Evolutionary conservation across 257 asterid genomes (phyloP).

Genomic region (Solanum rostratum): DNA sequence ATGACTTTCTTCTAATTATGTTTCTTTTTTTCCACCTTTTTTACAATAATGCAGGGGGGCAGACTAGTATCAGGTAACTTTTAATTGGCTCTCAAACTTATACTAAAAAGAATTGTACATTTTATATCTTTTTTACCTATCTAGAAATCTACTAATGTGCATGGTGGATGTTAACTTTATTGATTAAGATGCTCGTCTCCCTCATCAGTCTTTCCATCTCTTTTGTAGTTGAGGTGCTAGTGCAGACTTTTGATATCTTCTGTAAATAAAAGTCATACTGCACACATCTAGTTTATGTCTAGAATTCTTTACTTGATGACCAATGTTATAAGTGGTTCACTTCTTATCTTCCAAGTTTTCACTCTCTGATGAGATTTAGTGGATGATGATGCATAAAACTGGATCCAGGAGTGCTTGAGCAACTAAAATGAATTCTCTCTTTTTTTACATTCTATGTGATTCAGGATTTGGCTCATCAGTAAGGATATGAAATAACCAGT

Average conservation of each 20-base stretch:
- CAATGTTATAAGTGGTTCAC: background rate
- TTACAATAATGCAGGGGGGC: slow-evolving; percentile 73
- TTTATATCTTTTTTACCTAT: background rate
- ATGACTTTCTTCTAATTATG: background rate
- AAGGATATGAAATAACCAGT: background rate
- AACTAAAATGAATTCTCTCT: background rate
- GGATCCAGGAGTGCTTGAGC: background rate
- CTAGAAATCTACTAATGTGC: background rate
- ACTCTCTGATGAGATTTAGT: background rate
- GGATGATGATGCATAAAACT: background rate
- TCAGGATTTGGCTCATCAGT: background rate
- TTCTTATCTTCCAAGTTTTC: background rate
- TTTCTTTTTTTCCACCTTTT: slow-evolving; percentile 1
- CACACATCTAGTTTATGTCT: background rate
- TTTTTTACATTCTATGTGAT: background rate
- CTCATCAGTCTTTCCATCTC: background rate
- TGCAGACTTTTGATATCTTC: background rate
- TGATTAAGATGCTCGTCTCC: background rate
- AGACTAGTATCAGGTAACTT: slow-evolving; percentile 89
- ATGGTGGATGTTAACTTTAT: background rate
- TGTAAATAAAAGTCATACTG: background rate
- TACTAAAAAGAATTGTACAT: background rate
- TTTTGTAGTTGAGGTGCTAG: background rate
- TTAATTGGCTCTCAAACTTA: background rate
- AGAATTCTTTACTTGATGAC: background rate